These are phyloP conservation scores for Stagonosporopsis tanaceti DNA, from an alignment of 2,329 filamentous ascomycete genomes.

Conservation along the genomic window DNA sequence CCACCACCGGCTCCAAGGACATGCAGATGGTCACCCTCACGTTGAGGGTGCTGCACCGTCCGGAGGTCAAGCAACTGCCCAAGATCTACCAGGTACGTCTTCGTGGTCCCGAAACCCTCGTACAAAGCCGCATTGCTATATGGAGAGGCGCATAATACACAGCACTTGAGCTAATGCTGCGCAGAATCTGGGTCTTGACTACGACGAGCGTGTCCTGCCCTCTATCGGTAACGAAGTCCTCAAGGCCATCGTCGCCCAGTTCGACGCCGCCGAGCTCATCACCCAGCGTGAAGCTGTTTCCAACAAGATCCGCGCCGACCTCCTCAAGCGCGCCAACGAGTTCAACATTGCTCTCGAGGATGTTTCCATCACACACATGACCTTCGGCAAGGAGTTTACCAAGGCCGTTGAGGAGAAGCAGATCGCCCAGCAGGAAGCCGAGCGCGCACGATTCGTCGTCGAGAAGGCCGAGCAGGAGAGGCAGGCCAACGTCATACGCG, in stretches of 20 bases:
- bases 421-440: conserved; percentile 98
- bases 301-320: conserved; percentile 89
- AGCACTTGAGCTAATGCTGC: conserved; percentile 19
- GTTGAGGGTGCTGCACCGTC: conserved; percentile 90
- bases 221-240: conserved; percentile 65
- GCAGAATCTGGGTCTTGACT: conserved; percentile 95
- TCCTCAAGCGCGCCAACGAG: conserved; percentile 90
- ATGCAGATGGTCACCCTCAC: conserved; percentile 99
- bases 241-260: conserved; percentile 63
- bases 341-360: conserved; percentile 99
- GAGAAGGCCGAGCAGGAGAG: conserved; percentile 98
- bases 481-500: conserved; percentile 97
- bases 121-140: neutral
- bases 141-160: no score
- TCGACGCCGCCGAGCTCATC: conserved; percentile 73
- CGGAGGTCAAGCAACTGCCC: conserved; percentile 89
- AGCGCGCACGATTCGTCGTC: conserved; percentile 96
- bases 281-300: conserved; percentile 97
- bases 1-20: conserved; percentile 97
- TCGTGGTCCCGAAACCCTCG: neutral
- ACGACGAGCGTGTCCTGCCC: conserved; percentile 74
- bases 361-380: conserved; percentile 99
- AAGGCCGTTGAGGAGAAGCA: conserved; percentile 99
- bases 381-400: conserved; percentile 98
- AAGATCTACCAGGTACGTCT: conserved; percentile 93